phyloP scores from a whole-genome alignment of 140 eudicot species.

The Stevia rebaudiana region DNA sequence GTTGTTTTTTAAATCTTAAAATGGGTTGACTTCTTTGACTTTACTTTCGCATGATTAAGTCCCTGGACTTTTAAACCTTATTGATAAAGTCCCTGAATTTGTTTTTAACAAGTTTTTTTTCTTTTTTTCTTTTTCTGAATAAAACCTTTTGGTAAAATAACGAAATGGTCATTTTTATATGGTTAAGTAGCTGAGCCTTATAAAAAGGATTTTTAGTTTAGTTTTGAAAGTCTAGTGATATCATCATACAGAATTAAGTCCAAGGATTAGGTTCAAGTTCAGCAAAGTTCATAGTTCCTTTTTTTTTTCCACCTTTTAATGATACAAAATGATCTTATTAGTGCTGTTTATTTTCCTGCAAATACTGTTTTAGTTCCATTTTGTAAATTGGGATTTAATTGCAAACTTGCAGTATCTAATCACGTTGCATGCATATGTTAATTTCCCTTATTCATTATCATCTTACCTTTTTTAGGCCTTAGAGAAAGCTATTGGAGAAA shows the following conservation, averaged over 20 bases:
- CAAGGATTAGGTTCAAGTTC: neutral
- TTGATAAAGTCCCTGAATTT: neutral
- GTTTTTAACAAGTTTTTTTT: neutral
- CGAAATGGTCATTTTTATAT: slow-evolving; percentile 1
- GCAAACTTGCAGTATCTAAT: neutral
- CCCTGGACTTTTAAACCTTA: neutral
- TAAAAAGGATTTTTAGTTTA: neutral
- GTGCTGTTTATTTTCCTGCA: neutral
- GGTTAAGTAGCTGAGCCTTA: neutral
- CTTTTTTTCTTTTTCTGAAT: neutral
- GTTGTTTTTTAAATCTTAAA: neutral
- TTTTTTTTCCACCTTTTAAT: neutral
- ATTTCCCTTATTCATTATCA: slow-evolving; percentile 12
- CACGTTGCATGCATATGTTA: neutral
- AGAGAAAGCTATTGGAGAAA: slow-evolving; percentile 83
- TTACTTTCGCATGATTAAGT: neutral
- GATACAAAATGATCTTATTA: neutral
- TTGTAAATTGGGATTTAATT: neutral
- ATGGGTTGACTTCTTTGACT: neutral
- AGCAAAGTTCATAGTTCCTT: neutral
- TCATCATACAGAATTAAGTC: neutral
- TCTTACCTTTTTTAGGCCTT: slow-evolving; percentile 47
- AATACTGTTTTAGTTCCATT: slow-evolving; percentile 6
- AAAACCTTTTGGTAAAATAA: neutral
- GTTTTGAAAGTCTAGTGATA: neutral